These are phyloP conservation scores for Pleurotus platypus DNA, from an alignment of 768 basidiomycete species.

Conservation along the genomic window DNA sequence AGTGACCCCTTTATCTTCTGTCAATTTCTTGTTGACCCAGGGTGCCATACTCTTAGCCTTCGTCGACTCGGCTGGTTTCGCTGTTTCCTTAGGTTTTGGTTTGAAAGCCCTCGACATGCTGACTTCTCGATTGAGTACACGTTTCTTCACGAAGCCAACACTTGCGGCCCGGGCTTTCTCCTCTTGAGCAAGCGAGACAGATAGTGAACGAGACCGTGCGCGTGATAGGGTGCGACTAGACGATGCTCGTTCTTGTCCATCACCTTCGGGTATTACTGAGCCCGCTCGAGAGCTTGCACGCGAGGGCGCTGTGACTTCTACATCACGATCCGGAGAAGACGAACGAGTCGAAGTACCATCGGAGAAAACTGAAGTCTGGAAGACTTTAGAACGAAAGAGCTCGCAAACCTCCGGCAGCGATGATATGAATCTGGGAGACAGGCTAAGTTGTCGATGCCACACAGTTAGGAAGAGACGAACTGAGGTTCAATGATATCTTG, in stretches of 20 bases:
- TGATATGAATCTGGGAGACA: conserved; percentile 46
- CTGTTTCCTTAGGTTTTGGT: conserved; percentile 25
- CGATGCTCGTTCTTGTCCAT: neutral
- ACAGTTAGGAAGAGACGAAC: conserved; percentile 33
- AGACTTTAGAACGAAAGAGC: conserved; percentile 64
- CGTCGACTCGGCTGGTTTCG: neutral
- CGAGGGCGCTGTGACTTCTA: neutral
- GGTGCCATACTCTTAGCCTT: neutral
- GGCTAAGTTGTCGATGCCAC: neutral
- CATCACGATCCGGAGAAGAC: conserved; percentile 22
- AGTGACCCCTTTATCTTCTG: conserved; percentile 29
- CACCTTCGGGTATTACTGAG: conserved; percentile 14
- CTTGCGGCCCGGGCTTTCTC: conserved; percentile 34
- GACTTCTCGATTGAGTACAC: conserved; percentile 62
- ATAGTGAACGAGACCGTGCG: conserved; percentile 58
- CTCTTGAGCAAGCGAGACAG: conserved; percentile 69
- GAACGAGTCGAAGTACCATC: conserved; percentile 33
- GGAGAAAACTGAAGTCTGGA: conserved; percentile 59
- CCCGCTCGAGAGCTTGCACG: conserved; percentile 13
- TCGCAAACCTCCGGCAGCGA: conserved; percentile 49
- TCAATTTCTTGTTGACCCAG: neutral
- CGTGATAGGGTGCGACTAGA: conserved; percentile 23
- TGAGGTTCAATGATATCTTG: conserved; percentile 62
- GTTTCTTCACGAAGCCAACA: conserved; percentile 39
- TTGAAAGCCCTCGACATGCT: conserved; percentile 78